Percentiles rank a stretch among this genome's conserved stretches.
These are phyloP conservation scores for Malassezia sympodialis DNA, from an alignment of 1,284 basidiomycete genomes.

Conservation along the genomic window DNA sequence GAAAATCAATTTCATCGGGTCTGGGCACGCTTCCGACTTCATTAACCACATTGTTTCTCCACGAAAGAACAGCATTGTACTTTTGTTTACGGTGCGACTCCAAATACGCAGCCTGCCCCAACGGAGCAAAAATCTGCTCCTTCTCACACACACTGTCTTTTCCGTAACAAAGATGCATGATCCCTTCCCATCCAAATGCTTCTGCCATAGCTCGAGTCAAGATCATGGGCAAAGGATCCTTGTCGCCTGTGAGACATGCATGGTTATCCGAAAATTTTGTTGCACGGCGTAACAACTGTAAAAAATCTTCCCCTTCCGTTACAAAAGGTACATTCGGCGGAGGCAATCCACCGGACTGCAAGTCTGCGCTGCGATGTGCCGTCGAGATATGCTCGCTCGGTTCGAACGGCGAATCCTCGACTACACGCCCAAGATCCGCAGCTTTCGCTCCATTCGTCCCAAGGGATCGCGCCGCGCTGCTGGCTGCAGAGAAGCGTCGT, in stretches of 20 bases:
- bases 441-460: slow-evolving; percentile 9
- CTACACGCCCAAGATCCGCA: slow-evolving; percentile 13
- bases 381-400: neutral
- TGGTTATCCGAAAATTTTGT: neutral
- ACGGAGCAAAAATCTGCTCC: slow-evolving; percentile 22
- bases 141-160: slow-evolving; percentile 23
- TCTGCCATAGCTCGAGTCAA: slow-evolving; percentile 29
- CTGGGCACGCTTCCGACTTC: neutral
- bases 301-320: slow-evolving; percentile 18
- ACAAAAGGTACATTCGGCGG: neutral
- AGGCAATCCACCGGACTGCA: neutral
- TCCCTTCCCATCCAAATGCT: slow-evolving; percentile 43
- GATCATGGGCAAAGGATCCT: slow-evolving; percentile 34
- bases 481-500: slow-evolving; percentile 5
- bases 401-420: neutral
- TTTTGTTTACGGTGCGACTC: slow-evolving; percentile 23
- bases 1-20: neutral
- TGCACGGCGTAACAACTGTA: slow-evolving; percentile 14
- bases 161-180: slow-evolving; percentile 44
- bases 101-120: slow-evolving; percentile 36
- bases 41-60: slow-evolving; percentile 24
- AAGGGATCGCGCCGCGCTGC: slow-evolving; percentile 9
- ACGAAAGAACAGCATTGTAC: slow-evolving; percentile 25
- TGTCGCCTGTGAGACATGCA: slow-evolving; percentile 6
- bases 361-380: neutral